These are phyloP conservation scores for Epichloe sibirici DNA, from an alignment of 2,329 filamentous ascomycete genomes.

Conservation along the genomic window DNA sequence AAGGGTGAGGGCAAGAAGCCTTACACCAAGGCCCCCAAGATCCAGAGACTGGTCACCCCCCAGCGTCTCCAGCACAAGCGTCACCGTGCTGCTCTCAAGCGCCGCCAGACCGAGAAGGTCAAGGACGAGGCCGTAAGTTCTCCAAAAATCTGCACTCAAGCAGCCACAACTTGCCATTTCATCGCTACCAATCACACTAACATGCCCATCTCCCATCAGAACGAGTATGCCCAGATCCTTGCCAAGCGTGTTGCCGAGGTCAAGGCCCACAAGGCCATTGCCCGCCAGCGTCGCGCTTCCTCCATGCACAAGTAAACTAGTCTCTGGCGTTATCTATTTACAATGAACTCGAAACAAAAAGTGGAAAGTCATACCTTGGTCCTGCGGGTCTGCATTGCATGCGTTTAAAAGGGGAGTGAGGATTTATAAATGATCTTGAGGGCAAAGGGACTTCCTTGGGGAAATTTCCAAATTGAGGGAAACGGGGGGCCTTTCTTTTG, in stretches of 20 bases:
- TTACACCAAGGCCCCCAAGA: slow-evolving; percentile 99
- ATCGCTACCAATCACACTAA: slow-evolving; percentile 22
- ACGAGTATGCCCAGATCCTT: slow-evolving; percentile 91
- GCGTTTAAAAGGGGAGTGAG: slow-evolving; percentile 25
- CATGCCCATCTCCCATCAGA: slow-evolving; percentile 39
- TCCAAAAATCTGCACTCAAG: background rate
- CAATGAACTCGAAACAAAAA: slow-evolving; percentile 17
- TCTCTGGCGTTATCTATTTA: slow-evolving; percentile 18
- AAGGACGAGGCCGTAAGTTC: slow-evolving; percentile 94
- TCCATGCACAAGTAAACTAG: slow-evolving; percentile 75
- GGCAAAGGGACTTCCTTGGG: slow-evolving; percentile 14
- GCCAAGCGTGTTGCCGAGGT: slow-evolving; percentile 96
- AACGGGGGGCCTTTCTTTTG: background rate
- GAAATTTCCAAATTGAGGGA: background rate
- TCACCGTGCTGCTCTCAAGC: slow-evolving; percentile 95
- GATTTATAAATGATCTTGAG: slow-evolving; percentile 11
- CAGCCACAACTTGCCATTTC: no score
- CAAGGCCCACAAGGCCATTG: slow-evolving; percentile 86
- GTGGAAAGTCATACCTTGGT: slow-evolving; percentile 23
- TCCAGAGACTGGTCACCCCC: slow-evolving; percentile 98
- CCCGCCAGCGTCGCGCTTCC: slow-evolving; percentile 92
- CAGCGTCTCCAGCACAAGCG: slow-evolving; percentile 99
- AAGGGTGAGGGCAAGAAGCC: slow-evolving; percentile 95
- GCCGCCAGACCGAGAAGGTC: slow-evolving; percentile 88
- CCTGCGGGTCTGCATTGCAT: slow-evolving; percentile 24